These are phyloP conservation scores for Penicillium goetzii DNA, from an alignment of 495 filamentous ascomycete genomes.

Conservation along the genomic window DNA sequence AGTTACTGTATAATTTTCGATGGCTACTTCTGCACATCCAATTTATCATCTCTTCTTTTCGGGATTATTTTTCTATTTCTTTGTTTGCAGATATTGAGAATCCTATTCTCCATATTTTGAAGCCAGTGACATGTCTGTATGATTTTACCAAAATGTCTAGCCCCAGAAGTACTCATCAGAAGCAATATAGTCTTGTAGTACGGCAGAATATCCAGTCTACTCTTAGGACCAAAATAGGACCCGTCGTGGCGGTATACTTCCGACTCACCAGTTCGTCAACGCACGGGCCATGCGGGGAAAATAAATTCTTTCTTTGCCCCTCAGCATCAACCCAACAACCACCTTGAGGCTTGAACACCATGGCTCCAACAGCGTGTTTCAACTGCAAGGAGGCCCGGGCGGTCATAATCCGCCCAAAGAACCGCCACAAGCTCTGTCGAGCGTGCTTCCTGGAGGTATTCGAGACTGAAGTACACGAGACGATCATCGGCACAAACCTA, in stretches of 20 bases:
- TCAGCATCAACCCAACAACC: slow-evolving; percentile 13
- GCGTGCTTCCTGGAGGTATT: slow-evolving; percentile 84
- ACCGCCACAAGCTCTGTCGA: slow-evolving; percentile 89
- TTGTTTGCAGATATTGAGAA: neutral
- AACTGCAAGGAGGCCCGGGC: slow-evolving; percentile 77
- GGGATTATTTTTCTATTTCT: neutral
- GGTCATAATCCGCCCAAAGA: slow-evolving; percentile 90
- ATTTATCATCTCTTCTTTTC: neutral
- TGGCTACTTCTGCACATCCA: neutral
- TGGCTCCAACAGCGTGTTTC: slow-evolving; percentile 68
- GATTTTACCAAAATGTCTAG: neutral
- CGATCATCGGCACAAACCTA: slow-evolving; percentile 75
- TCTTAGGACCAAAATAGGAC: neutral
- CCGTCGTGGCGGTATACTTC: neutral
- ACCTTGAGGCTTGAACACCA: slow-evolving; percentile 39
- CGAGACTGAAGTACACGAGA: slow-evolving; percentile 91
- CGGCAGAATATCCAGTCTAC: too few relatives aligned
- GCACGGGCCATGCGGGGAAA: slow-evolving; percentile 28
- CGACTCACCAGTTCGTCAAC: slow-evolving; percentile 11
- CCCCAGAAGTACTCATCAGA: neutral
- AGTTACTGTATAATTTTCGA: neutral
- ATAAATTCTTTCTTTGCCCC: slow-evolving; percentile 33
- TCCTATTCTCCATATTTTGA: neutral
- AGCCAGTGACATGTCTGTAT: neutral
- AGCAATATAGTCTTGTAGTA: neutral